Base-by-base conservation (phyloP, 495 filamentous ascomycete species). In the Xylaria nigripes region DNA sequence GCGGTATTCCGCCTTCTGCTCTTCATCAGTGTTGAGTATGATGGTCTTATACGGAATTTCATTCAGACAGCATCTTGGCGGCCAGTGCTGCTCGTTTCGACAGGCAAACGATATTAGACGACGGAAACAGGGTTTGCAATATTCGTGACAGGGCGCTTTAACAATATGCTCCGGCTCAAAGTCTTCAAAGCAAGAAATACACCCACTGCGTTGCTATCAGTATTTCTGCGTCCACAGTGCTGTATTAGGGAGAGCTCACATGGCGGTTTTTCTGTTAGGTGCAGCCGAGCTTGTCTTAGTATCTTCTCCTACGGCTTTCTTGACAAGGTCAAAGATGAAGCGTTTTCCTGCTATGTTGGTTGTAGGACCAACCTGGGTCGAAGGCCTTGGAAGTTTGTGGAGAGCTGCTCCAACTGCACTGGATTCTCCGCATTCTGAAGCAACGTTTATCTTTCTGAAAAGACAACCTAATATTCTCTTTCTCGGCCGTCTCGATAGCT, bases 21-120 rank as follows among this genome's bases (percentile, higher is more conserved):
- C 51, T 0, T 44, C 18, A 21, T 58, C 27, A 41, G 67, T 34
- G 48, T 72, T 50, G 30, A 58, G 51, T 24, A 58, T 25, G 38
- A 74, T 68, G 3, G 61, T 70, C 16, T 55, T 55, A 16, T 32
- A 29, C 24, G 71, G 67, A 51, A 75, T 69, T 18, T 51, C 45
- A 45, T 69, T 73, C 21, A 72, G 60, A 44, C 72, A 75, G 59
- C 71, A 75, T 46, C 73, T 75, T 1, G 72, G 71, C 8, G 72
- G 72, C 71, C 71, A 75, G 46, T 70, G 71, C 48, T 66, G 61
- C 53, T 72, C 71, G 48, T 62, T 68, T 47, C 67, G 54, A 44
- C 69, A 61, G 21, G 65, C 56, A 1, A 64, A 62, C 1, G 46
- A n/a, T 55, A 75, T 61, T n/a, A 75, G 70, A 9, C 61, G 63